phyloP scores from a whole-genome alignment of 1,139 yeast genomes.

The Sugiyamaella paludigena region DNA sequence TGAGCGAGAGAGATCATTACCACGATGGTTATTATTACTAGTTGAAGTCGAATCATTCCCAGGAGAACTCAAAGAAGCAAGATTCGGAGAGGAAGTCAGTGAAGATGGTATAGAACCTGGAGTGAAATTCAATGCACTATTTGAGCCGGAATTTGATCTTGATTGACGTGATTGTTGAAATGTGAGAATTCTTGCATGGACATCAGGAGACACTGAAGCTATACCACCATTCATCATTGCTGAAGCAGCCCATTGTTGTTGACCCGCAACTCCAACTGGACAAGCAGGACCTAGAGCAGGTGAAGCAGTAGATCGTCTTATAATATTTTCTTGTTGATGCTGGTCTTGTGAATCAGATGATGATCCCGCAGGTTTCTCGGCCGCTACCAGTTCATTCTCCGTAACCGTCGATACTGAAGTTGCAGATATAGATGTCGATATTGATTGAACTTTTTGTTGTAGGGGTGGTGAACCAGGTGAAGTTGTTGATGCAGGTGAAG shows the following conservation, averaged over 20 bases:
- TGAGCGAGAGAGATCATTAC: constrained; percentile 12
- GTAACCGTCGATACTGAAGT: too few species aligned
- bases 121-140: constrained; percentile 16
- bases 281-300: constrained; percentile 7
- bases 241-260: constrained; percentile 13
- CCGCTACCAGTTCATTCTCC: too few species aligned
- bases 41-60: background rate
- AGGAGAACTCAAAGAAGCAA: background rate
- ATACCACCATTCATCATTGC: constrained; percentile 14
- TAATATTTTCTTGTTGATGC: too few species aligned
- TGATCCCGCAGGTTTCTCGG: too few species aligned
- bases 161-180: constrained; percentile 32
- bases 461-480: background rate
- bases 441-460: too few species aligned
- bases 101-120: constrained; percentile 10
- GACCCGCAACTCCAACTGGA: background rate
- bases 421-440: too few species aligned
- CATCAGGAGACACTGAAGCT: constrained; percentile 15
- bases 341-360: too few species aligned
- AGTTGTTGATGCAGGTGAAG: background rate
- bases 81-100: constrained; percentile 8
- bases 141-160: constrained; percentile 28
- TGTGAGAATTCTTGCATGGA: constrained; percentile 27
- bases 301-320: background rate
- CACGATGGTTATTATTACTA: background rate